A percentile compares a stretch with the other conserved stretches of the same genome.
Conservation (phyloP, 2,329 filamentous ascomycete genomes). For the Torrubiella hemipterigena region DNA sequence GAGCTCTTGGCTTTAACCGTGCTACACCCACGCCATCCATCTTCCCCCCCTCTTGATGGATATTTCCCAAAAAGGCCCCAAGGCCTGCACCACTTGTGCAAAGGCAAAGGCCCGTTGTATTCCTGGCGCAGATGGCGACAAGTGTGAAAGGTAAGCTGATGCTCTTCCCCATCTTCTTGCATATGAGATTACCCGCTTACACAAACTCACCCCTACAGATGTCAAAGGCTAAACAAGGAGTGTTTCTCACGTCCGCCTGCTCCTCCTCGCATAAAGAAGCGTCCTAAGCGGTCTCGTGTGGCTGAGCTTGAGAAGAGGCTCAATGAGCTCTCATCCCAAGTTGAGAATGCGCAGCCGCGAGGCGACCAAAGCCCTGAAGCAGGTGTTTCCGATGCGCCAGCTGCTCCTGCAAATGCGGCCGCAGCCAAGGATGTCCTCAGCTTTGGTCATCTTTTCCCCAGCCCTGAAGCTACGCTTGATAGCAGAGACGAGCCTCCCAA, state of each 20-base stretch:
- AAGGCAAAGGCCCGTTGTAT: constrained; percentile 40
- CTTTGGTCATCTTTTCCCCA: constrained; percentile 2
- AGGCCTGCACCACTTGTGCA: constrained; percentile 37
- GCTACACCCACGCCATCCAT: no score
- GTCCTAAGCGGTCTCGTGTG: constrained; percentile 33
- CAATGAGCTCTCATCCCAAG: constrained; percentile 33
- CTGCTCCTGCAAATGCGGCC: constrained; percentile 4
- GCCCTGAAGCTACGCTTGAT: not conserved
- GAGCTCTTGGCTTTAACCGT: no score
- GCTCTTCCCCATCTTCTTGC: not conserved
- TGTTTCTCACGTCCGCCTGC: constrained; percentile 35
- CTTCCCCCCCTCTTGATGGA: constrained; percentile 13
- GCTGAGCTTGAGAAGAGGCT: constrained; percentile 38
- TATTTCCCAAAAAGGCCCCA: constrained; percentile 27
- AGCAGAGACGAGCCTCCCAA: constrained; percentile 3
- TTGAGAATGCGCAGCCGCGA: constrained; percentile 7
- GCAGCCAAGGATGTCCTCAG: not conserved
- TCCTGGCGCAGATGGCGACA: constrained; percentile 24
- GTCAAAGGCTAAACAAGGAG: constrained; percentile 32
- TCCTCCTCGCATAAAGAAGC: constrained; percentile 33
- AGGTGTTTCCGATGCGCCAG: constrained; percentile 2
- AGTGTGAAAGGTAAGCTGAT: constrained; percentile 34
- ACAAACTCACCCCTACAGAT: constrained; percentile 20
- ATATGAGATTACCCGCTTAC: not conserved
- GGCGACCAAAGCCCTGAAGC: constrained; percentile 6